Conservation (phyloP, 306 rosid genomes). For the Astragalus membranaceus region DNA sequence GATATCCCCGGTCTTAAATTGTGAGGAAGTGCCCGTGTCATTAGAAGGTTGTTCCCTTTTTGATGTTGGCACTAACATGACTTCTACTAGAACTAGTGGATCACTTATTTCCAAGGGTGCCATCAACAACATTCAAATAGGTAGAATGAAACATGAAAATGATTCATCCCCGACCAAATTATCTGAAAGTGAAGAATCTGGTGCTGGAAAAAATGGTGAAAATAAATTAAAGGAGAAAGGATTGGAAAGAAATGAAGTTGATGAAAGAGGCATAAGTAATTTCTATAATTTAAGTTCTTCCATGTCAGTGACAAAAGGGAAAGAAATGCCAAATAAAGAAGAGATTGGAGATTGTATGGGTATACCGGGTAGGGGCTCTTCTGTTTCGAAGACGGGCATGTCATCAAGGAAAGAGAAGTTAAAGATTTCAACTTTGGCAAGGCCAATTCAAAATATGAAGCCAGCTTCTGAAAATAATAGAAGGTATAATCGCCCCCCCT, state of each 20-base stretch:
- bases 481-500: conserved; percentile 39
- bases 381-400: conserved; percentile 41
- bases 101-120: conserved; percentile 42
- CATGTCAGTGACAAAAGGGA: conserved; percentile 33
- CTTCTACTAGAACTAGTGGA: conserved; percentile 45
- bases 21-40: conserved; percentile 50
- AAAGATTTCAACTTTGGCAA: conserved; percentile 42
- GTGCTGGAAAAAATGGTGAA: conserved; percentile 52
- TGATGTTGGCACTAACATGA: conserved; percentile 45
- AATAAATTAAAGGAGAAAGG: conserved; percentile 59
- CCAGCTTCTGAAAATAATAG: conserved; percentile 57
- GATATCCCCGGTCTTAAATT: conserved; percentile 58
- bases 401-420: conserved; percentile 50
- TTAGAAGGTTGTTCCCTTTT: conserved; percentile 59
- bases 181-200: conserved; percentile 75
- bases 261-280: conserved; percentile 38
- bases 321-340: conserved; percentile 42
- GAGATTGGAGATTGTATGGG: conserved; percentile 46
- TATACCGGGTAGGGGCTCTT: conserved; percentile 58
- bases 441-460: conserved; percentile 48
- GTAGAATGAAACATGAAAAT: conserved; percentile 43
- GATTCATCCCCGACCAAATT: conserved; percentile 58
- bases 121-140: conserved; percentile 29
- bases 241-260: conserved; percentile 34
- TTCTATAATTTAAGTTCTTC: conserved; percentile 38